Evolutionary conservation across 169 alveolate species (phyloP).

Genomic region (Eimeria necatrix): DNA sequence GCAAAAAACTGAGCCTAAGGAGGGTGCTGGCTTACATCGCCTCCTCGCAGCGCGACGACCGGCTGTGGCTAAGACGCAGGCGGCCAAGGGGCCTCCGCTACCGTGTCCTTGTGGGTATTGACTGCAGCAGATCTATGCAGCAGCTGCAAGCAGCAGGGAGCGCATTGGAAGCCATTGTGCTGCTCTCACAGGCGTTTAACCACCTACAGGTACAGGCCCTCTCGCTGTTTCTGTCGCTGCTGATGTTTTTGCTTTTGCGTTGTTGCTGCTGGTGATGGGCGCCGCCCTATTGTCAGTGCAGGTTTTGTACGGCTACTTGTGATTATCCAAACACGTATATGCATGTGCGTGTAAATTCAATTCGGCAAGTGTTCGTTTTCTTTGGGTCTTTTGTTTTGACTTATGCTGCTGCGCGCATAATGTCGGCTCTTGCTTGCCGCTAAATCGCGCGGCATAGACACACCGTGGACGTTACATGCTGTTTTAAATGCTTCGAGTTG

Average conservation of each 20-base stretch:
- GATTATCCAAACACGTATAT: no score
- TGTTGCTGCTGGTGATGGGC: no score
- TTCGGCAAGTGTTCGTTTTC: no score
- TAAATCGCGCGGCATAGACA: background rate
- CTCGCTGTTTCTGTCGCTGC: no score
- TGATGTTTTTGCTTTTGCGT: no score
- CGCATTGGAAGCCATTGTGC: conserved; percentile 92
- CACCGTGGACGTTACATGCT: background rate
- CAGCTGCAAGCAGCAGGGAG: conserved; percentile 92
- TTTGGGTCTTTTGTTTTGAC: no score
- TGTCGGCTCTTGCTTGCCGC: no score
- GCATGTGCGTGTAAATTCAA: no score
- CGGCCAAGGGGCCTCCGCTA: conserved; percentile 98
- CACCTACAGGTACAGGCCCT: conserved; percentile 67
- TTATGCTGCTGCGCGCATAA: no score
- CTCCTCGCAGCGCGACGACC: conserved; percentile 98
- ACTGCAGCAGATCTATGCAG: conserved; percentile 96
- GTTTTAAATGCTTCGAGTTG: background rate
- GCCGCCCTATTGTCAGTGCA: no score
- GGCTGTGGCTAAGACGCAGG: conserved; percentile 99
- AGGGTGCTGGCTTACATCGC: conserved; percentile 99
- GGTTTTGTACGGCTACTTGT: no score
- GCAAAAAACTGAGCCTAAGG: conserved; percentile 97
- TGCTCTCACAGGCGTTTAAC: conserved; percentile 90
- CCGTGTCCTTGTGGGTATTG: conserved; percentile 96